Evolutionary conservation across 78 protist species (phyloP), one percentile per base, ranked within the genome.

Genomic region (Dictyostelium citrinum): DNA sequence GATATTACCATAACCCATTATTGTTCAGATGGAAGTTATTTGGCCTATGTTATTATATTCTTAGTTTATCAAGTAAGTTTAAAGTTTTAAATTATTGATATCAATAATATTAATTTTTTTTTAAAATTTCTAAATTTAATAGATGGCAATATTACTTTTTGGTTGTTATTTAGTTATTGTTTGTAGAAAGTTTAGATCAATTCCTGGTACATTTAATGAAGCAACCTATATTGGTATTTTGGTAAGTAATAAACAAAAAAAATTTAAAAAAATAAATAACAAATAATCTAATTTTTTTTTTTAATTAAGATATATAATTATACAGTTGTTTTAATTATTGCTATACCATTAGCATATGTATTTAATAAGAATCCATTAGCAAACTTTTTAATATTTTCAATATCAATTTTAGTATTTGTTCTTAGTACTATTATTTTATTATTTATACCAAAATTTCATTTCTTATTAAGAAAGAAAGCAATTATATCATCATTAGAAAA

Each of bases 201-300:
- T 86, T 5, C 92, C 92, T 35, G 92, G 84, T 58, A 86, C 92
- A 35, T 86, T 86, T 77, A 86, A 86, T 64, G 92, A 86, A 61
- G 92, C 92, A 41, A 77, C 84, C 11, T 86, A 86, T 77, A 86
- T 86, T 77, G 92, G 92, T 86, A 86, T 86, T 20, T 37, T 86
- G 3, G 79, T 81, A 81, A 29, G 85, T 81, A 37, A 43, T 6
- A 43, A 43, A 9, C 9, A 43, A 43, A 20, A 81, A 16, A 12
- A 20, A 37, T 0, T 8, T 7, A 12, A 22, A 37, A 31, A 17
- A 71, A 35, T 16, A 71, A 12, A 17, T 35, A 14, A 81, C n/a
- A n/a, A n/a, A n/a, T n/a, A n/a, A n/a, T n/a, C n/a, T 39, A 58
- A 8, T 0, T 2, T 20, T 22, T 17, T 9, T 51, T 51, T 22